Percentiles rank a stretch among this genome's conserved stretches.
Conservation (phyloP, 2,329 filamentous ascomycete species). For the Mycosphaerella sp. region DNA sequence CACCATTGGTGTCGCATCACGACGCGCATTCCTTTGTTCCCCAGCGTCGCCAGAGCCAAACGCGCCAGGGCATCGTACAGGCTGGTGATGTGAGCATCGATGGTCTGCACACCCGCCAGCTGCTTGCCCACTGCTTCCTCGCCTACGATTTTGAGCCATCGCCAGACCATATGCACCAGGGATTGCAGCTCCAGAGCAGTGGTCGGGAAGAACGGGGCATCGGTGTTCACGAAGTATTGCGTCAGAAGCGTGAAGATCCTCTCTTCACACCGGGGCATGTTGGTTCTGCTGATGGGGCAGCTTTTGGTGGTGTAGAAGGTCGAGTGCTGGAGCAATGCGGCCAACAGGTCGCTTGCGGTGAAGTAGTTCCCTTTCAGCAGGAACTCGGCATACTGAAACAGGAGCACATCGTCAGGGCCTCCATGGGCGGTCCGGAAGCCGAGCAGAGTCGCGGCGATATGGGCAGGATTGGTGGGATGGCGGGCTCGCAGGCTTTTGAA, state of each 20-base stretch:
- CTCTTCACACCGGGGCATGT: conserved; percentile 30
- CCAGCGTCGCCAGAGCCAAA: conserved; percentile 28
- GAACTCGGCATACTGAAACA: conserved; percentile 26
- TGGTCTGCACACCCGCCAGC: conserved; percentile 26
- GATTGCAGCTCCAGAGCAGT: conserved; percentile 15
- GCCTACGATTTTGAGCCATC: conserved; percentile 28
- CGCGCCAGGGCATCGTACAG: conserved; percentile 31
- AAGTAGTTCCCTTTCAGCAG: conserved; percentile 24
- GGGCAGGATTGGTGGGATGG: conserved; percentile 6
- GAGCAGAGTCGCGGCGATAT: conserved; percentile 24
- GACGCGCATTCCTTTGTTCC: conserved; percentile 23
- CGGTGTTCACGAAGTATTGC: conserved; percentile 21
- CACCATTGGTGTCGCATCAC: conserved; percentile 29
- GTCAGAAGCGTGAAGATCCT: conserved; percentile 29
- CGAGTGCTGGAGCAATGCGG: conserved; percentile 28
- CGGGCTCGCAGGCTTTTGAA: conserved; percentile 18
- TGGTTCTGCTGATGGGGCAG: conserved; percentile 9
- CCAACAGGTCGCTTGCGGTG: conserved; percentile 26
- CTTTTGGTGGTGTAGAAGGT: conserved; percentile 9
- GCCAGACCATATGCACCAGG: conserved; percentile 23
- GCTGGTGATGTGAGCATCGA: conserved; percentile 22
- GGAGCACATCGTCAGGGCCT: conserved; percentile 27
- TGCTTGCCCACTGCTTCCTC: conserved; percentile 30
- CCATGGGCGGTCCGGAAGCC: conserved; percentile 19
- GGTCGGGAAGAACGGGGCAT: conserved; percentile 20